Base-by-base conservation (phyloP, 805 yeast genomes). In the Yarrowia porcina region DNA sequence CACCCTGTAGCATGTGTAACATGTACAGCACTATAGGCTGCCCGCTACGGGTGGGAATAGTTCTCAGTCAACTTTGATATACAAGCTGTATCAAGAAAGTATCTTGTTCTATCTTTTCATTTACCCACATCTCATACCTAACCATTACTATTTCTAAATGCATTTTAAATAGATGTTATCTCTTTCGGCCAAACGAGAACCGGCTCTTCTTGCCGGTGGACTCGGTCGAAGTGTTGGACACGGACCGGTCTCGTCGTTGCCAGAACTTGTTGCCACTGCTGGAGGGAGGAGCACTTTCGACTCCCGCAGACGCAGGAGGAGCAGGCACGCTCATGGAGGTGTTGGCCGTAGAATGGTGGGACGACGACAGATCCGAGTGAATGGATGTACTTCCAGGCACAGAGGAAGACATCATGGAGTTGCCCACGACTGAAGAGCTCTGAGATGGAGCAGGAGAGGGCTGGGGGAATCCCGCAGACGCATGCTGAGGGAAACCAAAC, bases 221-320 rank as follows among this genome's bases (percentile, higher is more conserved):
- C 30, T 56, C 61, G 27, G 61, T 39, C 21, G 61, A 56, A n/a
- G 61, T 56, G 49, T 20, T 56, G 18, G 61, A 56, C 27, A 41
- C 49, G 2, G 61, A 39, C 17, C 61, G 36, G 39, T 56, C 61
- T 28, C 61, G 36, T n/a, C 61, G 59, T 35, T 52, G 61, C 61
- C 61, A 56, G 30, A 56, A 56, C 61, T 56, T 56, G 47, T 39
- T 54, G 20, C 61, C 49, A 15, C 61, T 39, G 49, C 49, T 39
- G 3, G 61, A 56, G n/a, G 49, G 49, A 28, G 61, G 49, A 1
- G 49, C 61, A 9, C 12, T n/a, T 8, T 56, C 49, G 6, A 47
- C 17, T 3, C 21, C n/a, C 11, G 27, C 32, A n/a, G 61, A 39
- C 15, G 49, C 30, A 9, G 61, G 49, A 6, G 49, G 36, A 15